Evolutionary conservation across 495 filamentous ascomycete species (phyloP).

Genomic region (Penicillium desertorum): DNA sequence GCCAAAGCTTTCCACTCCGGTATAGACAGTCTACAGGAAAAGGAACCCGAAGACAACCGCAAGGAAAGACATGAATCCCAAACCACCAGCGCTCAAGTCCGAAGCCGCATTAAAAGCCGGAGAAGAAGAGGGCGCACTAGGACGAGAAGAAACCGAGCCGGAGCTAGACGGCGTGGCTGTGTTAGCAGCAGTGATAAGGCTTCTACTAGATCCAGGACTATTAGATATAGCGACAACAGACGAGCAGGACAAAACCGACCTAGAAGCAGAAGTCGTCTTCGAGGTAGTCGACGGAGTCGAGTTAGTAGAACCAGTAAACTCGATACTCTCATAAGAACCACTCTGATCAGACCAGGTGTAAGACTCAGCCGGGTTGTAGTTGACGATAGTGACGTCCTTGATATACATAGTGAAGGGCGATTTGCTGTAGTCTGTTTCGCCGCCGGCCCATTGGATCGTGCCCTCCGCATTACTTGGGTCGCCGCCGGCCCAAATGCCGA

Average conservation of each 20-base stretch:
- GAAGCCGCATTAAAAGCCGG: background rate
- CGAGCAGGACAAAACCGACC: background rate
- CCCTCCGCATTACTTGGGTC: background rate
- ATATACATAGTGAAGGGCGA: background rate
- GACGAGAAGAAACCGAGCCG: background rate
- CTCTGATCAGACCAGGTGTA: background rate
- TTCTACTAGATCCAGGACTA: background rate
- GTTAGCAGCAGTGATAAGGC: background rate
- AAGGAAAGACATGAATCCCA: background rate
- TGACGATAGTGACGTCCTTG: background rate
- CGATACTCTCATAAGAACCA: background rate
- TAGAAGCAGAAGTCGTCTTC: background rate
- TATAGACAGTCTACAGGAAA: background rate
- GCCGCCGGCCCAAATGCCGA: background rate
- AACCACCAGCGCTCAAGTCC: background rate
- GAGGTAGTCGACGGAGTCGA: background rate
- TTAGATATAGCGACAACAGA: background rate
- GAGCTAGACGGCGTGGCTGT: background rate
- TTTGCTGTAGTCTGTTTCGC: background rate
- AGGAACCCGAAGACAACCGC: background rate
- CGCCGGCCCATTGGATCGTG: background rate
- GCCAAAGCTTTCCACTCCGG: no score
- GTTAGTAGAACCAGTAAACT: background rate
- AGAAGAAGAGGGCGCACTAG: background rate
- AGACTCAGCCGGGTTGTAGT: background rate